Conservation (phyloP, 495 filamentous ascomycete species). For the Neurospora sp. region DNA sequence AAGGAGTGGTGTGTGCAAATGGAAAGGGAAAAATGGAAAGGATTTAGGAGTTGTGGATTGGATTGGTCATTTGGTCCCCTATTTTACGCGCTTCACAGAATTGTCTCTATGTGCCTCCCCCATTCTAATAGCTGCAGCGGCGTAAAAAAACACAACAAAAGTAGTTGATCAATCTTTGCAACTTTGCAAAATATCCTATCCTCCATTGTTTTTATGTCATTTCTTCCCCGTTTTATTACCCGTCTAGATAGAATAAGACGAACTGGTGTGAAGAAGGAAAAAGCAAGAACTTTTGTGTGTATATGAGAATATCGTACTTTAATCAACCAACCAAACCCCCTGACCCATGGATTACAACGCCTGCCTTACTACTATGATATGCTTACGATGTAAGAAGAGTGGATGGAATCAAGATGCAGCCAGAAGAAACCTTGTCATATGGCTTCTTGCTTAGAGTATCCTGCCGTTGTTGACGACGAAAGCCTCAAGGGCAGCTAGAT, state of each 20-base stretch:
- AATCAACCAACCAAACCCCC: background rate
- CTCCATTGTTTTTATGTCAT: background rate
- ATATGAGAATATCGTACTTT: background rate
- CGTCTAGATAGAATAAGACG: background rate
- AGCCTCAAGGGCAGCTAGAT: slow-evolving; percentile 61
- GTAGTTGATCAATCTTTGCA: background rate
- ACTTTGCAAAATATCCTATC: background rate
- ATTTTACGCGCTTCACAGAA: background rate
- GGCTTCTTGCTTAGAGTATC: slow-evolving; percentile 20
- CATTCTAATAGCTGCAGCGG: background rate
- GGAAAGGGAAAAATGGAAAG: slow-evolving; percentile 3
- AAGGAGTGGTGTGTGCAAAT: slow-evolving; percentile 8
- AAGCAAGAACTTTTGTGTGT: background rate
- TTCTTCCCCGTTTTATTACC: background rate
- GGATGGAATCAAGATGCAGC: background rate
- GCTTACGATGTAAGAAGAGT: background rate
- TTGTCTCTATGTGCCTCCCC: background rate
- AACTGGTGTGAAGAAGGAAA: background rate
- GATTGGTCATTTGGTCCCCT: slow-evolving; percentile 5
- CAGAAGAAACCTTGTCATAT: slow-evolving; percentile 2
- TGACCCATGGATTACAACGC: background rate
- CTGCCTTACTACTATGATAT: background rate
- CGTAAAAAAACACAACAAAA: background rate
- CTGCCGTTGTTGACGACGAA: slow-evolving; percentile 88
- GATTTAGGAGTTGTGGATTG: background rate